phyloP scores from a whole-genome alignment of 2,329 filamentous ascomycete genomes.

The Botrytis galanthina region DNA sequence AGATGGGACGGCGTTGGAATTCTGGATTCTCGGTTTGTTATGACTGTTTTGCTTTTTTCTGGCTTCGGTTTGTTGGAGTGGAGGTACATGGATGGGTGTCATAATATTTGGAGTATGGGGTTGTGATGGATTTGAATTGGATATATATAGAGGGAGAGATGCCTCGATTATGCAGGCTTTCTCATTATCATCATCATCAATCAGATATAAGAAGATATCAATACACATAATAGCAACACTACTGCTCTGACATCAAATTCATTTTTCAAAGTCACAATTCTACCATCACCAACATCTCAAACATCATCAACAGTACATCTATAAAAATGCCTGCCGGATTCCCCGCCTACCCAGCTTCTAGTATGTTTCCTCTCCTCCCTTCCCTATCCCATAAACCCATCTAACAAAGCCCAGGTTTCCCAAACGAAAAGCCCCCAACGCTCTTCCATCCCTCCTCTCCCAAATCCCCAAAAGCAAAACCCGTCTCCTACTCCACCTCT shows the following conservation, averaged over 20 bases:
- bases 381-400: background rate
- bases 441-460: constrained; percentile 33
- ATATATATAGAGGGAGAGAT: constrained; percentile 8
- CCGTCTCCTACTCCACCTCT: constrained; percentile 16
- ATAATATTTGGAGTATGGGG: background rate
- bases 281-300: background rate
- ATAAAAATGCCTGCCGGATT: constrained; percentile 14
- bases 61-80: background rate
- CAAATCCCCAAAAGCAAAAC: constrained; percentile 20
- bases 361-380: background rate
- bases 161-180: background rate
- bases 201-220: background rate
- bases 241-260: background rate
- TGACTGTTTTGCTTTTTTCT: background rate
- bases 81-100: background rate
- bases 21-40: background rate
- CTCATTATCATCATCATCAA: background rate
- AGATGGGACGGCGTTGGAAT: background rate
- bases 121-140: background rate
- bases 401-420: constrained; percentile 25
- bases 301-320: background rate
- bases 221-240: background rate
- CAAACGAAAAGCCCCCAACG: constrained; percentile 30
- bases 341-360: constrained; percentile 24
- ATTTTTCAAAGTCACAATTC: background rate